phyloP scores from a whole-genome alignment of 1,284 basidiomycete species.

The Apiotrichum gracile region DNA sequence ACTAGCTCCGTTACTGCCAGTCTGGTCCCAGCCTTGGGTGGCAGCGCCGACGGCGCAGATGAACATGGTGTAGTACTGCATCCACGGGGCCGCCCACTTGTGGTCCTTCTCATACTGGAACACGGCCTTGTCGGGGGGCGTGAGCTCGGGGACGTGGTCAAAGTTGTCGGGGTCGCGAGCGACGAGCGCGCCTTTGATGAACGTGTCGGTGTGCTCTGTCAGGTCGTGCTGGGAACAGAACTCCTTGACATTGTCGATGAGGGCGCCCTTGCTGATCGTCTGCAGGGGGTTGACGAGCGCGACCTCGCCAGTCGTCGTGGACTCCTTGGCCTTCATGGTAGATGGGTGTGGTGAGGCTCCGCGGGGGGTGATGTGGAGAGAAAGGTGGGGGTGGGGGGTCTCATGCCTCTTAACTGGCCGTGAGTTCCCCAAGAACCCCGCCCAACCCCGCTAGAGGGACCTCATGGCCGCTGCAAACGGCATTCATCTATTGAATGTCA shows the following conservation, averaged over 20 bases:
- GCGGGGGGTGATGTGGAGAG: too few relatives aligned
- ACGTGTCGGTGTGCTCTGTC: conserved; percentile 11
- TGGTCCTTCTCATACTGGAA: conserved; percentile 56
- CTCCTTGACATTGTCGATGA: neutral
- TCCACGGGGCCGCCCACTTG: conserved; percentile 57
- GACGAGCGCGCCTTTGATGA: conserved; percentile 60
- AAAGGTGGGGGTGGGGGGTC: too few relatives aligned
- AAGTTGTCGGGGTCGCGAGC: conserved; percentile 57
- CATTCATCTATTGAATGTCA: too few relatives aligned
- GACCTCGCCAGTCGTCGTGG: too few relatives aligned
- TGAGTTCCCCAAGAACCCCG: too few relatives aligned
- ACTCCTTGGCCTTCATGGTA: too few relatives aligned
- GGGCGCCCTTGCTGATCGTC: too few relatives aligned
- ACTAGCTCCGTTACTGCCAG: conserved; percentile 51
- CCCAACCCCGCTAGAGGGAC: too few relatives aligned
- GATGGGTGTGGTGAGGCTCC: too few relatives aligned
- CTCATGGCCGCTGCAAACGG: too few relatives aligned
- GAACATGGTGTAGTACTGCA: conserved; percentile 26
- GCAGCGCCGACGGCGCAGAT: conserved; percentile 38
- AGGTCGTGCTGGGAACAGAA: neutral
- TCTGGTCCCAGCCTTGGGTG: conserved; percentile 42
- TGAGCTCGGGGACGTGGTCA: conserved; percentile 52
- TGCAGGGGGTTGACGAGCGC: too few relatives aligned
- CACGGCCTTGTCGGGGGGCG: conserved; percentile 55
- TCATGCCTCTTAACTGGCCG: too few relatives aligned